Evolutionary conservation across 148 eudicot species (phyloP), one percentile per base, ranked within the genome.

Genomic region (Dysphania ambrosioides): DNA sequence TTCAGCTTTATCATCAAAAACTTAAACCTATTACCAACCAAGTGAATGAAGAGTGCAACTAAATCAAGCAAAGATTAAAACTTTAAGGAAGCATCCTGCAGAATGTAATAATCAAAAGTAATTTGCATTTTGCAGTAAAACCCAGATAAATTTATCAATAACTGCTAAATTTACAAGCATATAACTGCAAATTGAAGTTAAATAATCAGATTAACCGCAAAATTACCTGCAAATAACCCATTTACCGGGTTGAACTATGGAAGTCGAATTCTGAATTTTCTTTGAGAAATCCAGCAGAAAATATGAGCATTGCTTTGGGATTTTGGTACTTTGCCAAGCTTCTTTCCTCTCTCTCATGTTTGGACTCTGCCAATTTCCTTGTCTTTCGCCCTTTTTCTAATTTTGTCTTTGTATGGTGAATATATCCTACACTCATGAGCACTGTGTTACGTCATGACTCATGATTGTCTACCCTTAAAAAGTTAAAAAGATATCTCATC

Each of bases 11-110:
- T 21, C 7, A 21, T 53, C 6, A 53, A 51, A 53, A 51, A 18
- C 21, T 8, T 2, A 9, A 42, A 51, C 6, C 57, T 44, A 15
- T 18, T 44, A 10, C 12, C 15, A 44, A 47, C 16, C 4, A 21
- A 53, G 26, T 53, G 10, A 53, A 53, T 53, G 23, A 12, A 24
- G 24, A n/a, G 24, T 53, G 57, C 24, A 7, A 44, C 5, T 49
- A 51, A 60, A 29, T 60, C 11, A 57, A 44, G 31, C 57, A 72
- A 60, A 60, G 29, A 16, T 41, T 59, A 29, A 60, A 72, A 72
- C 7, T 27, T 72, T 26, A 56, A 55, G 31, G 40, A 56, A 23
- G 6, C 36, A 56, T 30, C 53, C 58, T 21, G 38, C 26, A 47
- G 53, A 47, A 15, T 40, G n/a, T 23, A 62, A 24, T 19, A 12